Conservation (phyloP, 1,284 basidiomycete species). For the Trametes polyzona region DNA sequence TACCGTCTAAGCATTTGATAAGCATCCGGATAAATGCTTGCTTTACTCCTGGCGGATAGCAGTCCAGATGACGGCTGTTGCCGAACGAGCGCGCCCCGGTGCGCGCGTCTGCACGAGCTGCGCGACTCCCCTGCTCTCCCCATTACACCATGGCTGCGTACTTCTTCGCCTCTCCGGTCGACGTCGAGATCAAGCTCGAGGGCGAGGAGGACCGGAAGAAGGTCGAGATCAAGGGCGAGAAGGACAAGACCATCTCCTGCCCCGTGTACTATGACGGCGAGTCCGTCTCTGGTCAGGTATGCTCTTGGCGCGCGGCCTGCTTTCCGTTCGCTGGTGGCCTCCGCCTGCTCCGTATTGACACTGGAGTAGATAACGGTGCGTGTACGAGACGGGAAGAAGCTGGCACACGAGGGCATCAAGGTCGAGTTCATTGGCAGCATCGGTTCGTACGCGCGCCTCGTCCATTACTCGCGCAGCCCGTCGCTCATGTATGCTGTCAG, state of each 20-base stretch:
- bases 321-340: too few relatives aligned
- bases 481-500: conserved; percentile 46
- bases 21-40: too few relatives aligned
- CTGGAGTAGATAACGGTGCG: conserved; percentile 80
- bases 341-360: too few relatives aligned
- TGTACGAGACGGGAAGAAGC: conserved; percentile 93
- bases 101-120: conserved; percentile 3
- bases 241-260: conserved; percentile 81
- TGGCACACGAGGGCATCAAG: conserved; percentile 96
- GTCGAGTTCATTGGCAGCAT: conserved; percentile 98
- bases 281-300: conserved; percentile 83
- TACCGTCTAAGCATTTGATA: too few relatives aligned
- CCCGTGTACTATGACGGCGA: conserved; percentile 98
- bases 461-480: background rate
- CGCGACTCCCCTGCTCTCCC: background rate
- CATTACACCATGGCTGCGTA: conserved; percentile 81
- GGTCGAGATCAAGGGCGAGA: conserved; percentile 74
- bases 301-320: conserved; percentile 31
- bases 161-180: conserved; percentile 91
- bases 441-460: conserved; percentile 54
- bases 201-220: conserved; percentile 88
- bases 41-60: background rate
- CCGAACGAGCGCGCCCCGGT: conserved; percentile 2
- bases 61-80: background rate
- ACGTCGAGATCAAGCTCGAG: conserved; percentile 88